Evolutionary conservation across 768 basidiomycete species (phyloP), one percentile per base, ranked within the genome.

Genomic region (Auricularia auricula-judae): DNA sequence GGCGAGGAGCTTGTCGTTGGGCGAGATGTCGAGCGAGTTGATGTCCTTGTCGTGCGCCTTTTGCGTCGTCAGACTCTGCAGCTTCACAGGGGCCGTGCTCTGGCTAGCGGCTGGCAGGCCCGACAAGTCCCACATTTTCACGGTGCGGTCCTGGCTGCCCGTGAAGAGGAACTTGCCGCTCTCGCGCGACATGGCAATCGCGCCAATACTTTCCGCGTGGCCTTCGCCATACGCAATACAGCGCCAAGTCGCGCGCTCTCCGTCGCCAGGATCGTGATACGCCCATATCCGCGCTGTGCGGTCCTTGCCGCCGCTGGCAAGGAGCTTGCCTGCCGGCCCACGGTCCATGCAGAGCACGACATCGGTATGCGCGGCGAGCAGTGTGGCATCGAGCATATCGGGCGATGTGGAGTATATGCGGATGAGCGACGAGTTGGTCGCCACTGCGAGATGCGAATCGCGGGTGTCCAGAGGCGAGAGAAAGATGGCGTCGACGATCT

Each of bases 11-110:
- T 80, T 81, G 73, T 97, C 92, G 72, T 96, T 92, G 4, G 93
- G 94, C 3, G 96, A 80, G 16, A 98, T 80, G 73, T 98, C 97
- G 47, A 99, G 81, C 64, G 94, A 86, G 74, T 99, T 99, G 77
- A 99, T 98, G 75, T 98, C 97, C 77, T 98, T 98, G 63, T 98
- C 97, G 75, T 98, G 97, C 12, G 94, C 92, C 73, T 89, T 91
- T 61, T 87, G 84, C 12, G 97, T 98, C 39, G 82, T 82, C 39
- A 98, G 78, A 67, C 92, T 92, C 71, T 82, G 85, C 72, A 87
- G 88, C 65, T 82, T 85, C 18, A 65, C 56, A 14, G 72, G 65
- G 4, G n/a, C 56, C 34, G 54, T 21, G 81, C 75, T 29, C 3
- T 87, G 75, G 14, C 76, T 72, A 0, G 82, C 77, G 56, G 8